These are phyloP conservation scores for Xylariaceae sp. DNA, from an alignment of 2,329 filamentous ascomycete genomes.

Conservation along the genomic window DNA sequence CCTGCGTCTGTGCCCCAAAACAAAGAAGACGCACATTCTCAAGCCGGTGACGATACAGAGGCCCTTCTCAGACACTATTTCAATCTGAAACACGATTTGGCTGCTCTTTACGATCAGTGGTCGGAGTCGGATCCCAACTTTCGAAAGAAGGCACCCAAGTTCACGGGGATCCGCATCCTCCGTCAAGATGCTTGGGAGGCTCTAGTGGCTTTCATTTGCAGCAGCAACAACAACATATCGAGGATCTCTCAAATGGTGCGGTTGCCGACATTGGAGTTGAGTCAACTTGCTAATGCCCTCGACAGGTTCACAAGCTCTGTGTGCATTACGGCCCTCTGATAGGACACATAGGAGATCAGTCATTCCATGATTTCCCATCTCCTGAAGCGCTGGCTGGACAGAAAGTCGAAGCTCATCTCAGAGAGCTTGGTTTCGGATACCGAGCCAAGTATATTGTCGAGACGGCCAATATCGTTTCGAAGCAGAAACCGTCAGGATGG, in stretches of 20 bases:
- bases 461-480: slow-evolving; percentile 70
- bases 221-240: slow-evolving; percentile 96
- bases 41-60: slow-evolving; percentile 64
- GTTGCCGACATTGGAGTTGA: neutral
- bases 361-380: slow-evolving; percentile 82
- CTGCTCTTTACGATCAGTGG: slow-evolving; percentile 79
- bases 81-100: slow-evolving; percentile 73
- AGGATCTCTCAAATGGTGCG: slow-evolving; percentile 89
- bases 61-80: slow-evolving; percentile 78
- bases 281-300: neutral
- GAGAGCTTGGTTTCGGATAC: slow-evolving; percentile 87
- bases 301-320: slow-evolving; percentile 77
- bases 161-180: slow-evolving; percentile 85
- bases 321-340: slow-evolving; percentile 75
- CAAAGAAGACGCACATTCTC: slow-evolving; percentile 17
- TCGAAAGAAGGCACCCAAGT: slow-evolving; percentile 75
- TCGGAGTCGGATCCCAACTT: slow-evolving; percentile 82
- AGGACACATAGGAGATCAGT: slow-evolving; percentile 60
- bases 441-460: slow-evolving; percentile 86
- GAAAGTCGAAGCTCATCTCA: slow-evolving; percentile 73
- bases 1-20: slow-evolving; percentile 35
- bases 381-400: slow-evolving; percentile 66
- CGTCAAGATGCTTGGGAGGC: slow-evolving; percentile 96
- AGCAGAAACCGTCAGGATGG: slow-evolving; percentile 67
- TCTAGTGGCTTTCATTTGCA: slow-evolving; percentile 91